Evolutionary conservation across 352 stramenopile genomes (phyloP).

Genomic region (Phytophthora sojae): DNA sequence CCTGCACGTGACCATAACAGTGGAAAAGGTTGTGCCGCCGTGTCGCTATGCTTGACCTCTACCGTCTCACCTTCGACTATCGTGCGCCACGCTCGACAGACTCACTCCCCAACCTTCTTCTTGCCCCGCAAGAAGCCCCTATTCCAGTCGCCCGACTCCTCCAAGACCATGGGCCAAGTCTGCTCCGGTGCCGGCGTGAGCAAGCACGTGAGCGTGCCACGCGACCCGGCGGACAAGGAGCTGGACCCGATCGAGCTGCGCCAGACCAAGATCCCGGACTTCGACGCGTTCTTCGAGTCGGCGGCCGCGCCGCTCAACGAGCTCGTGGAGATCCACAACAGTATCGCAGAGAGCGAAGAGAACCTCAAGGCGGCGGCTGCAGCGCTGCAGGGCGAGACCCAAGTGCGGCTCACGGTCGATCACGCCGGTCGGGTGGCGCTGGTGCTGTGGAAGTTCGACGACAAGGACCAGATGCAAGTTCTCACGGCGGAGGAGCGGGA

Average conservation of each 20-base stretch:
- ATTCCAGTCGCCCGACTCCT: background rate
- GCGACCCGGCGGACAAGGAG: constrained; percentile 40
- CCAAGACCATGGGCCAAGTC: constrained; percentile 60
- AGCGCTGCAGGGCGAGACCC: constrained; percentile 57
- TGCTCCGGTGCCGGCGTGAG: constrained; percentile 55
- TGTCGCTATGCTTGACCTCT: background rate
- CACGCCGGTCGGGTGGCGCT: constrained; percentile 33
- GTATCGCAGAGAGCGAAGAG: constrained; percentile 60
- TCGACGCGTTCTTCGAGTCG: constrained; percentile 32
- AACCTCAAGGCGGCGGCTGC: constrained; percentile 59
- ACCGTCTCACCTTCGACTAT: background rate
- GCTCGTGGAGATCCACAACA: constrained; percentile 49
- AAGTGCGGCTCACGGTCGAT: constrained; percentile 43
- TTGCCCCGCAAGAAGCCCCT: constrained; percentile 31
- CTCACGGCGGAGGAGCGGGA: constrained; percentile 29
- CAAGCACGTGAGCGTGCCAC: constrained; percentile 48
- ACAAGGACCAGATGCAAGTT: constrained; percentile 52
- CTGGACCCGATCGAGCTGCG: constrained; percentile 29
- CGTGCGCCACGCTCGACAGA: background rate
- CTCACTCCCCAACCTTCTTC: constrained; percentile 48
- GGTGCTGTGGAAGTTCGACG: constrained; percentile 56
- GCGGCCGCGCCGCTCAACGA: constrained; percentile 30
- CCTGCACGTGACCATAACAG: constrained; percentile 1
- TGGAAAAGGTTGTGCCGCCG: constrained; percentile 16
- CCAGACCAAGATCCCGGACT: constrained; percentile 35